Percentiles rank a stretch among this genome's conserved stretches.
Evolutionary conservation across 495 filamentous ascomycete species (phyloP).

Genomic region (Neurospora tetraspora): DNA sequence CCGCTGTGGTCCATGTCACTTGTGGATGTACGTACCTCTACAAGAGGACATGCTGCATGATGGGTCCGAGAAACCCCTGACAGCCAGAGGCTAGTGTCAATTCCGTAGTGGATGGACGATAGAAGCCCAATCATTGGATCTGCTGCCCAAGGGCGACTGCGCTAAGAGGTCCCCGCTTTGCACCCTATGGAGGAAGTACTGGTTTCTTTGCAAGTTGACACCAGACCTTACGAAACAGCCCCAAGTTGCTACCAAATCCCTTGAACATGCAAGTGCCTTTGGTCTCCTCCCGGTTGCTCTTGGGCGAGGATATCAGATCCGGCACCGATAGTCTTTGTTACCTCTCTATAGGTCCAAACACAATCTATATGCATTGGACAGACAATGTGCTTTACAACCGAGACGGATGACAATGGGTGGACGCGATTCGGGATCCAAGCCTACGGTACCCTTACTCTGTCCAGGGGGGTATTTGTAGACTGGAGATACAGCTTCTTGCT

Average conservation of each 20-base stretch:
- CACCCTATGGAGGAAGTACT: neutral
- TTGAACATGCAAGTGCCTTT: neutral
- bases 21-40: neutral
- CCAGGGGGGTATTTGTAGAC: neutral
- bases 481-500: neutral
- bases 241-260: neutral
- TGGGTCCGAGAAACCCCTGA: slow-evolving; percentile 13
- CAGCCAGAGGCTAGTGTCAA: neutral
- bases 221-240: neutral
- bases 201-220: neutral
- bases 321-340: neutral
- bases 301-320: neutral
- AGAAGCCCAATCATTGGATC: slow-evolving; percentile 12
- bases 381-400: neutral
- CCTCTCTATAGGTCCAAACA: neutral
- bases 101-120: slow-evolving; percentile 8
- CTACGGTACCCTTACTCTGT: neutral
- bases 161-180: slow-evolving; percentile 19
- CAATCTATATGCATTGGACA: too few relatives aligned
- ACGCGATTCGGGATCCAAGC: neutral
- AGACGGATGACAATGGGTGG: neutral
- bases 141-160: slow-evolving; percentile 15
- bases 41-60: neutral
- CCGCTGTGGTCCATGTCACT: neutral
- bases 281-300: neutral